Evolutionary conservation across 768 basidiomycete genomes (phyloP), one percentile per base, ranked within the genome.

Genomic region (Leucocoprinus sp.): DNA sequence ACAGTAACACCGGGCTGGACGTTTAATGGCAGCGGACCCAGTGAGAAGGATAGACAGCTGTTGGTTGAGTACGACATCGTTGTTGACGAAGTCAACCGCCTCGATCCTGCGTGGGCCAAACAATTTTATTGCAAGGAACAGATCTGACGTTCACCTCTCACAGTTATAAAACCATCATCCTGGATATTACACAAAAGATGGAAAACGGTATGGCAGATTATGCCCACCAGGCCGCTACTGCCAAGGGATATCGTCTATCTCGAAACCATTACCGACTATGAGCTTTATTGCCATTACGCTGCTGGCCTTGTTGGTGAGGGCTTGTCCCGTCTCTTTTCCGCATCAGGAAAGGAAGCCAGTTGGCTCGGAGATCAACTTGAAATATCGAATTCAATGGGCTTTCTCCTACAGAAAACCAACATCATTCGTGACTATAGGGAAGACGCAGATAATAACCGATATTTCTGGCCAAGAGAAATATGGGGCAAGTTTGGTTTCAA

Each of bases 261-360:
- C 44, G 75, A 79, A 36, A 80, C 84, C 5, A 65, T 92, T 43
- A 70, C 79, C 28, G 92, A 96, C 54, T 99, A 93, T 67, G 91
- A 97, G 61, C 75, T 99, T 11, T 99, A 99, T 65, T 99, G 95
- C 61, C 95, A 99, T 63, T 97, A 93, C 59, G 95, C 98, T 54
- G 95, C 95, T 0, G 95, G 95, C 2, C 83, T 99, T 46, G 95
- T 98, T 49, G 95, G 95, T 27, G 93, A 98, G 63, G 93, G 93
- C 37, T 77, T 95, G 24, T 91, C 89, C 0, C 79, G 90, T 9
- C 71, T 98, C 34, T 95, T 91, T 69, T 70, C 86, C 12, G 85
- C 85, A 3, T 89, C 91, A 4, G 78, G 78, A 19, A 93, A 91
- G 58, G 93, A 97, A 62, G 72, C 71, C 0, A 56, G 74, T 0